Conservation (phyloP, 208 protist species). For the Acanthamoeba polyphaga region DNA sequence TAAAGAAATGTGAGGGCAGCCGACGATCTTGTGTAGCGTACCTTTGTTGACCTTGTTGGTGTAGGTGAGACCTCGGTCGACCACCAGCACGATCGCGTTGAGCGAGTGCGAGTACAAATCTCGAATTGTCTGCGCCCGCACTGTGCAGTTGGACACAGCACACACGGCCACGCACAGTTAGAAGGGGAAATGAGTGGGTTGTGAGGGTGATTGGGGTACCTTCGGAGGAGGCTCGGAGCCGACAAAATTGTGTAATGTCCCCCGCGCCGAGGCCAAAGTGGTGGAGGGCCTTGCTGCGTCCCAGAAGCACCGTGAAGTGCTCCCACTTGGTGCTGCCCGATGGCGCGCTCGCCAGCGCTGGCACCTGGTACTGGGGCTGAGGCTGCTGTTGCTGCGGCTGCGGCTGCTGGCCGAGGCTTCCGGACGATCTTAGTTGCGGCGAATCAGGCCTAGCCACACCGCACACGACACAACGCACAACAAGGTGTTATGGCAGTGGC, state of each 20-base stretch:
- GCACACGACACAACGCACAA: neutral
- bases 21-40: neutral
- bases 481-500: neutral
- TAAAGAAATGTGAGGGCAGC: neutral
- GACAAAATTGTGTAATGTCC: constrained; percentile 46
- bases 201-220: neutral
- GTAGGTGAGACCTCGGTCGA: constrained; percentile 42
- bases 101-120: constrained; percentile 32
- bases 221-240: neutral
- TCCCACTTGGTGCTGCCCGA: constrained; percentile 38
- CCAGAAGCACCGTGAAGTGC: constrained; percentile 44
- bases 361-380: neutral
- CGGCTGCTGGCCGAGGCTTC: neutral
- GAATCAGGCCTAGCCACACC: neutral
- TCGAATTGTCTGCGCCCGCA: constrained; percentile 2
- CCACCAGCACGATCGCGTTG: constrained; percentile 25
- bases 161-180: neutral
- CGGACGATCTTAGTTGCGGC: neutral
- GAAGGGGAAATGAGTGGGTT: too few species aligned
- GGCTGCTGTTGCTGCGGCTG: neutral
- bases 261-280: constrained; percentile 45
- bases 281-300: constrained; percentile 23
- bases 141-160: neutral
- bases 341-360: neutral
- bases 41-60: constrained; percentile 41